Conservation (phyloP, 2,329 filamentous ascomycete species). For the Verticillium zaregamsianum region DNA sequence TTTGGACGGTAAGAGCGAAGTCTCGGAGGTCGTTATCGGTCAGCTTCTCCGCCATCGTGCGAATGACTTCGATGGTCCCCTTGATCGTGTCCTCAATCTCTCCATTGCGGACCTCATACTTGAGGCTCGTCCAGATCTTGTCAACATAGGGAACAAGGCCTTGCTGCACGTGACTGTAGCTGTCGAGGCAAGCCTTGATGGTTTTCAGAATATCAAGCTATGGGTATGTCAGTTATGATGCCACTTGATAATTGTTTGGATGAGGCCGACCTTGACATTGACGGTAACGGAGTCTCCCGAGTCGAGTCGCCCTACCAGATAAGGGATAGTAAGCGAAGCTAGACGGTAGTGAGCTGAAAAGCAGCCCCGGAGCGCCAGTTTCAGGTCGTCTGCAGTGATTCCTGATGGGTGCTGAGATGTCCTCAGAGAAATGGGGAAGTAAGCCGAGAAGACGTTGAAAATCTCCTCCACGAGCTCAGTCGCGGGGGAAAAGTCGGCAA, state of each 20-base stretch:
- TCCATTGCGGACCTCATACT: conserved; percentile 59
- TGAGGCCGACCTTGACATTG: conserved; percentile 45
- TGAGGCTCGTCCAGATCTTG: conserved; percentile 55
- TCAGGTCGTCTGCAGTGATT: conserved; percentile 54
- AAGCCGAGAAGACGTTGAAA: conserved; percentile 53
- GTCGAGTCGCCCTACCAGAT: conserved; percentile 53
- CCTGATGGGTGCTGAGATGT: conserved; percentile 43
- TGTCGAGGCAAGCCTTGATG: conserved; percentile 46
- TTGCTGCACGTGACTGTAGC: conserved; percentile 41
- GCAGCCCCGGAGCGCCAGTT: conserved; percentile 46
- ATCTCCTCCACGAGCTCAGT: conserved; percentile 43
- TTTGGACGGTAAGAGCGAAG: conserved; percentile 44
- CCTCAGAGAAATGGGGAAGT: conserved; percentile 57
- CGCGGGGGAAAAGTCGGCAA: conserved; percentile 40
- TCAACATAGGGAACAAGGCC: conserved; percentile 44
- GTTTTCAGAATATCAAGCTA: conserved; percentile 53
- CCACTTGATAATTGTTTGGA: background rate
- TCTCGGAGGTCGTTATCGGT: conserved; percentile 37
- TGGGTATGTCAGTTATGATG: background rate
- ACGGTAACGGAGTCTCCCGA: conserved; percentile 55
- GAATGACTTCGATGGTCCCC: conserved; percentile 50
- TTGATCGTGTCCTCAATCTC: conserved; percentile 55
- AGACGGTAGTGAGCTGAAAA: conserved; percentile 47
- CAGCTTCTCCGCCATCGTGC: conserved; percentile 42
- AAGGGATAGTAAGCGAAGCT: conserved; percentile 44